phyloP scores from a whole-genome alignment of 2,329 filamentous ascomycete species.

The Fusarium sp. region DNA sequence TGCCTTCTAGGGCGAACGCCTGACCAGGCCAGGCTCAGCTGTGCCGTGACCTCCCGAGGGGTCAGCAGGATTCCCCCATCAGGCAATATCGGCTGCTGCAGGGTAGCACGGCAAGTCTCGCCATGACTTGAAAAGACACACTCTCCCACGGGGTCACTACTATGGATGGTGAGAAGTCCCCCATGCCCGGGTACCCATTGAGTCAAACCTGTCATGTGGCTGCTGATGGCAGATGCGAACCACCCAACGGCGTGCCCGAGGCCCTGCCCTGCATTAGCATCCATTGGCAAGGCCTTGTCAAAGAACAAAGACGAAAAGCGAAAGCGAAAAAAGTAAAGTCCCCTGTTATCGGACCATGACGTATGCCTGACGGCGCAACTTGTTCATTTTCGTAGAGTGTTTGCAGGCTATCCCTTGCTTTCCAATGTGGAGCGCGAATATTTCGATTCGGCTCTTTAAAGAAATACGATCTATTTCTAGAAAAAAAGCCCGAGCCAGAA shows the following conservation, averaged over 20 bases:
- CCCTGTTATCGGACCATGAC: constrained; percentile 25
- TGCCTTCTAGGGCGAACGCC: constrained; percentile 17
- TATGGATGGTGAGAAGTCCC: not conserved
- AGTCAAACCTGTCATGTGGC: constrained; percentile 20
- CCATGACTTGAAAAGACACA: constrained; percentile 25
- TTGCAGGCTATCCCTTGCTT: constrained; percentile 31
- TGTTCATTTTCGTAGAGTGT: constrained; percentile 16
- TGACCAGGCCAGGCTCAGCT: constrained; percentile 20
- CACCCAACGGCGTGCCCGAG: constrained; percentile 24
- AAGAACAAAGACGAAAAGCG: not conserved
- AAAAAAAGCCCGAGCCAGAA: constrained; percentile 2
- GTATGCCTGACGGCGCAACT: constrained; percentile 27
- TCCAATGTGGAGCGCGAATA: not conserved
- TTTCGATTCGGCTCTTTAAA: constrained; percentile 17
- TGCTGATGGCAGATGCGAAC: constrained; percentile 29
- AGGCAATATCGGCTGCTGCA: constrained; percentile 10
- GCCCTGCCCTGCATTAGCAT: constrained; percentile 10
- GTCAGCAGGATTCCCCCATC: constrained; percentile 42
- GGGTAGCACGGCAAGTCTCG: constrained; percentile 26
- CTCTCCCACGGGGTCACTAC: not conserved
- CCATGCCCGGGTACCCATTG: constrained; percentile 11
- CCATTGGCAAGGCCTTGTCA: not conserved
- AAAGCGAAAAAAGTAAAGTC: not conserved
- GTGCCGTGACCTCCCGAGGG: constrained; percentile 40
- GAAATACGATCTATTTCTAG: constrained; percentile 26